Evolutionary conservation across 177 flowering plant species (phyloP).

Genomic region (Telopea speciosissima): DNA sequence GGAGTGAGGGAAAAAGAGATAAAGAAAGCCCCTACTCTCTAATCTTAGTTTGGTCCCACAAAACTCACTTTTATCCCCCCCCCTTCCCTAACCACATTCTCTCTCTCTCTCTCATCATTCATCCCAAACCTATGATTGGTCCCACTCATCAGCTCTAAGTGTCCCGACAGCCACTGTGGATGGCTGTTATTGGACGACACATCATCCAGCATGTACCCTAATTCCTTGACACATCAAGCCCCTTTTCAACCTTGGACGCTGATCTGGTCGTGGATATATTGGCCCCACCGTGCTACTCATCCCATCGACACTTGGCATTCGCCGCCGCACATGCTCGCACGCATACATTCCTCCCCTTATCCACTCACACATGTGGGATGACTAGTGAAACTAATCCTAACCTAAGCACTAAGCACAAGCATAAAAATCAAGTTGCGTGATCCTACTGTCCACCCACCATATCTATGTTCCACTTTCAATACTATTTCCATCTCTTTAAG

Average conservation of each 20-base stretch:
- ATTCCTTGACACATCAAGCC: constrained; percentile 27
- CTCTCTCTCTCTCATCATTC: constrained; percentile 20
- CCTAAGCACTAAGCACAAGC: too few species aligned
- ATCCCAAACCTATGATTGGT: constrained; percentile 20
- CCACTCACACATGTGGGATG: too few species aligned
- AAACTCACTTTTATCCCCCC: not conserved
- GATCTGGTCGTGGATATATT: constrained; percentile 19
- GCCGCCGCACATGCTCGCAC: constrained; percentile 48
- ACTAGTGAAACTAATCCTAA: too few species aligned
- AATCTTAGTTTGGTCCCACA: constrained; percentile 4
- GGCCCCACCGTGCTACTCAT: constrained; percentile 22
- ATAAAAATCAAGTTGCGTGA: too few species aligned
- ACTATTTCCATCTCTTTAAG: too few species aligned
- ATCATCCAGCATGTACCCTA: constrained; percentile 40
- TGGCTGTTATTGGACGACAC: constrained; percentile 26
- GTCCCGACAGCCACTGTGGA: constrained; percentile 29
- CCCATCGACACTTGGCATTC: constrained; percentile 20
- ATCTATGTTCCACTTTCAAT: too few species aligned
- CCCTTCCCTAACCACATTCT: too few species aligned
- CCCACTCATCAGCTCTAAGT: constrained; percentile 28
- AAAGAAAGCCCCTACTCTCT: not conserved
- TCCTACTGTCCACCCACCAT: too few species aligned
- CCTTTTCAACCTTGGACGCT: constrained; percentile 10
- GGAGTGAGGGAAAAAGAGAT: too few species aligned
- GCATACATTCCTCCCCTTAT: constrained; percentile 13